A percentile compares a stretch with the other conserved stretches of the same genome.
These are phyloP conservation scores for Cruciata laevipes DNA, from an alignment of 257 asterid species.

Conservation along the genomic window DNA sequence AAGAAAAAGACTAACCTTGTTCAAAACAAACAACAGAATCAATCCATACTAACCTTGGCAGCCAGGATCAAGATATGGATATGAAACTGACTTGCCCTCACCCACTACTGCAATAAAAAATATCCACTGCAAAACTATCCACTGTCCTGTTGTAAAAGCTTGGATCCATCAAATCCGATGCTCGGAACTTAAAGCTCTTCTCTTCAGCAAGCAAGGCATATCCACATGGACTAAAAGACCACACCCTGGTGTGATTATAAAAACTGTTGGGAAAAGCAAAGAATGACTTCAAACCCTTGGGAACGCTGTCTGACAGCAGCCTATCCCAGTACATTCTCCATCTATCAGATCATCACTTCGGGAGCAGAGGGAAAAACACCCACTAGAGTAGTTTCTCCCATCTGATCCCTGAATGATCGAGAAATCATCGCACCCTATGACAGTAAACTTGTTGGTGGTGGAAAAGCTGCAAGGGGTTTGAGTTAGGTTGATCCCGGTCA, in stretches of 20 bases:
- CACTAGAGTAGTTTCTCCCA: constrained; percentile 28
- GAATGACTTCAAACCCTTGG: constrained; percentile 37
- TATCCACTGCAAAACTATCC: constrained; percentile 34
- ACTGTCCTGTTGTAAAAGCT: constrained; percentile 22
- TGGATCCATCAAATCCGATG: constrained; percentile 23
- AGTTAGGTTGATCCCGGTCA: neutral
- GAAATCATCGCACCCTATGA: constrained; percentile 48
- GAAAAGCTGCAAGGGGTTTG: constrained; percentile 27
- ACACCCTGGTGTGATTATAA: neutral
- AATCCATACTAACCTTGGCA: constrained; percentile 21
- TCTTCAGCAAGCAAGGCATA: constrained; percentile 49
- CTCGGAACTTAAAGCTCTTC: constrained; percentile 25
- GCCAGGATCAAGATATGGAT: constrained; percentile 39
- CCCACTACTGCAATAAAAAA: constrained; percentile 64
- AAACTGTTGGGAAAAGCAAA: neutral
- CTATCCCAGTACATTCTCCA: constrained; percentile 42
- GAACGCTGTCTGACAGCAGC: constrained; percentile 51
- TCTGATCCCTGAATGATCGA: constrained; percentile 13
- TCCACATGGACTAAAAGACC: constrained; percentile 36
- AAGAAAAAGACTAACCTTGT: neutral
- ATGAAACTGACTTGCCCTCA: too few relatives aligned
- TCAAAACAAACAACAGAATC: neutral
- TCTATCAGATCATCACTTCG: constrained; percentile 24
- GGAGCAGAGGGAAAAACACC: constrained; percentile 37
- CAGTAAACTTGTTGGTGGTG: constrained; percentile 26